Base-by-base conservation (phyloP, 2,329 filamentous ascomycete species). In the Westerdykella sp. region DNA sequence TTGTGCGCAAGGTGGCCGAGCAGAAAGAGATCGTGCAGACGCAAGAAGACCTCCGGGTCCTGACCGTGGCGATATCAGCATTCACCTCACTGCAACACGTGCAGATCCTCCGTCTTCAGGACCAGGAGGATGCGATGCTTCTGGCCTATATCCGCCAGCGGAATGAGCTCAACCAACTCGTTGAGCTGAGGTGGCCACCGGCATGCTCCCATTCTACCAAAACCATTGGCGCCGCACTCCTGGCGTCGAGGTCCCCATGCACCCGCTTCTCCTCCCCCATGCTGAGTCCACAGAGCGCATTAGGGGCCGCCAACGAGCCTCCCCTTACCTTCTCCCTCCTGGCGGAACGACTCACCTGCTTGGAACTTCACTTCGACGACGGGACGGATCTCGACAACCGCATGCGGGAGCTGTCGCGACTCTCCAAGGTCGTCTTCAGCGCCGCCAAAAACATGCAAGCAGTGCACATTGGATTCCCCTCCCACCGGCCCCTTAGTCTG, bases 351-450 rank as follows among this genome's bases (percentile, higher is more conserved):
- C 64, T 84, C 34, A 79, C 76, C 11, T 79, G 78, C 54, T 66
- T 85, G 14, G 80, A 83, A 50, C 63, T 85, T 18, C 80, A 81
- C 51, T 83, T 83, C 51, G 78, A 80, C 49, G 77, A 80, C 38
- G 70, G 71, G 18, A 66, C 66, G 4, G 74, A 81, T 51, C 68
- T 83, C 13, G 77, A 80, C 48, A 66, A 70, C 23, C 75, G 76
- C 44, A 80, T 84, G 68, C 66, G 68, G 15, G 72, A 77, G 45
- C 67, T 85, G 0, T 81, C 80, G 3, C 60, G 62, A 3, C 67
- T 80, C 7, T 83, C 84, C 49, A 70, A 71, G 35, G 71, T 69
- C 5, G 72, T 84, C 18, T 83, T 85, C 53, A 68, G 62, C 3
- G 73, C 76, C 9, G 78, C 81, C 4, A 73, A 71, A 41, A 80